Evolutionary conservation across 208 protist genomes (phyloP), one percentile per base, ranked within the genome.

Genomic region (Trypanosoma scelopori): DNA sequence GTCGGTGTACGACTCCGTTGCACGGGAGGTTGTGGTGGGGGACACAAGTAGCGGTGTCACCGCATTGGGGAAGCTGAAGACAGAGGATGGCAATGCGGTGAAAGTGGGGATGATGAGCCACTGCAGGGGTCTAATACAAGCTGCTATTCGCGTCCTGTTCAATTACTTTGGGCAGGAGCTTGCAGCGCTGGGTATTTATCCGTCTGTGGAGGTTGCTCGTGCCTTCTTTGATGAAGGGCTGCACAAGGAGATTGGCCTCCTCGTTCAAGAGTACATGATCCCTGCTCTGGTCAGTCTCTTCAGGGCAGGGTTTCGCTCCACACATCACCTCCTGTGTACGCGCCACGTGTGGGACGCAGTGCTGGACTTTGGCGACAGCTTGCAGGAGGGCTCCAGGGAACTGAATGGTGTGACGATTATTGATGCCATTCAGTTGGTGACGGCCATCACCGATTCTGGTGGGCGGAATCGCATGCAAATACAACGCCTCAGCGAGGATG

Each of bases 271-370:
- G 11, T 58, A 57, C 1, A 37, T 85, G 20, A 55, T 82, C 55
- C 78, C 78, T 1, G 55, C 78, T 4, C 22, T 84, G 15, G 22
- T 71, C 27, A 32, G 18, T 0, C 53, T 88, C 27, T 46, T 88
- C 0, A 52, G 58, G 27, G 57, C 63, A 12, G 78, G 79, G 18
- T 73, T 82, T 42, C 58, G 62, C 20, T 27, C 71, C n/a, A 70
- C 45, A 25, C 69, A 75, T 55, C 72, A 71, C 20, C 32, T 79
- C 32, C 32, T 74, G 0, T 69, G 72, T 16, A 76, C 71, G 3
- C 71, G 64, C 25, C 61, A 58, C 11, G 49, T 88, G 50, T 82
- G 78, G 78, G 66, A 74, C 22, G 57, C 76, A 57, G 49, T 88
- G 50, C 35, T 55, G 27, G 56, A 58, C 28, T 71, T 84, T 65